These are phyloP conservation scores for Cytospora schulzeri DNA, from an alignment of 2,329 filamentous ascomycete species.

Conservation along the genomic window DNA sequence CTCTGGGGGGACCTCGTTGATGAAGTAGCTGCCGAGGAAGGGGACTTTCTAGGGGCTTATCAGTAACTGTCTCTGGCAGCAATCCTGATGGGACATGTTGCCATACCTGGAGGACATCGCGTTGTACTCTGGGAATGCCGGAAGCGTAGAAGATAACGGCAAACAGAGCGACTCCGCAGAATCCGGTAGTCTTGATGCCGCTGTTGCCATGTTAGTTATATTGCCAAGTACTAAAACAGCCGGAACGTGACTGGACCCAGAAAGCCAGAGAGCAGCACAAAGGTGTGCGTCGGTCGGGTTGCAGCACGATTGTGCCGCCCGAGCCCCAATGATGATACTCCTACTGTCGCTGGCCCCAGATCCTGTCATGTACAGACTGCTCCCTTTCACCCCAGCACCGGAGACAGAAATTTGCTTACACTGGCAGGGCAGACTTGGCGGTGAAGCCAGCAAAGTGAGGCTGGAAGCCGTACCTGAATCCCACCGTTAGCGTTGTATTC, in stretches of 20 bases:
- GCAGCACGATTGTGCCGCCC: background rate
- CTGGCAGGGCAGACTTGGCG: conserved; percentile 45
- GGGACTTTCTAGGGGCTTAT: conserved; percentile 54
- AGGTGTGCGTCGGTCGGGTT: too few species aligned
- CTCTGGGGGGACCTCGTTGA: conserved; percentile 57
- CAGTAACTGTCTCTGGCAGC: conserved; percentile 24
- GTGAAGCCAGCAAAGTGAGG: conserved; percentile 58
- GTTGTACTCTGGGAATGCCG: conserved; percentile 62
- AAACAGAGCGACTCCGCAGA: conserved; percentile 60
- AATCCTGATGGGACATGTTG: background rate
- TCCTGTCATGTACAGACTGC: background rate
- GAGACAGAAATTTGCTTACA: conserved; percentile 51
- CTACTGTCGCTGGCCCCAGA: background rate
- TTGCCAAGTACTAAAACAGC: background rate
- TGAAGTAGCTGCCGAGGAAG: conserved; percentile 52
- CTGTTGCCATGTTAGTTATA: conserved; percentile 40
- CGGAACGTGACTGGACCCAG: background rate
- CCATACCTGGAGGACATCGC: conserved; percentile 42
- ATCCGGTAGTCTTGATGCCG: conserved; percentile 53
- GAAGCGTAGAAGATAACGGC: conserved; percentile 63
- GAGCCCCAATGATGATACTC: background rate
- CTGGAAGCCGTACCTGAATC: conserved; percentile 60
- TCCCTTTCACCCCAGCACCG: background rate
- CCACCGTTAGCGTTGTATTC: conserved; percentile 35
- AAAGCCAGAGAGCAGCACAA: background rate